phyloP scores from a whole-genome alignment of 2,329 filamentous ascomycete genomes.

The Trichoderma asperellum region DNA sequence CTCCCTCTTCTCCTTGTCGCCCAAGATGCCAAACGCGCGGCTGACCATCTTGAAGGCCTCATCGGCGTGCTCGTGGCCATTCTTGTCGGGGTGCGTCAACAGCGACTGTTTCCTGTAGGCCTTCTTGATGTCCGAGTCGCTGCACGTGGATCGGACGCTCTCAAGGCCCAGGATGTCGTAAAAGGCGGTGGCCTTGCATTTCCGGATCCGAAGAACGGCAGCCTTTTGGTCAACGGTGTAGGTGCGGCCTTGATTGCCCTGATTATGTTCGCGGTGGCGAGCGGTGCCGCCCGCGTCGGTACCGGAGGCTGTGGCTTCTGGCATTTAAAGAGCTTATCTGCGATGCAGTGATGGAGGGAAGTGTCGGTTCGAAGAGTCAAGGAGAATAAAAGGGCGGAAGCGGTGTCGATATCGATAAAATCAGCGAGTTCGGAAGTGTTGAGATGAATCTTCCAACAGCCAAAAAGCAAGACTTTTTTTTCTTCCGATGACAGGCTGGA shows the following conservation, averaged over 20 bases:
- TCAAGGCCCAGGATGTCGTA: constrained; percentile 91
- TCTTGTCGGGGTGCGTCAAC: constrained; percentile 97
- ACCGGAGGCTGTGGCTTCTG: constrained; percentile 58
- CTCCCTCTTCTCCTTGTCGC: constrained; percentile 83
- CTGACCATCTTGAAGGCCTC: constrained; percentile 99
- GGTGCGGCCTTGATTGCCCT: constrained; percentile 74
- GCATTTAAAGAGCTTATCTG: constrained; percentile 38
- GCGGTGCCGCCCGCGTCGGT: constrained; percentile 53
- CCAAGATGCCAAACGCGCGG: constrained; percentile 88
- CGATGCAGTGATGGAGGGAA: background rate
- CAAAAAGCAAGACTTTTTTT: background rate
- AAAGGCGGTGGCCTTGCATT: constrained; percentile 83
- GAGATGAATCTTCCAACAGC: background rate
- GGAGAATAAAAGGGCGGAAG: background rate
- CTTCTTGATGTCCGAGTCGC: constrained; percentile 92
- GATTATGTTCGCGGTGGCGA: constrained; percentile 68
- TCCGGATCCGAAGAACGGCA: constrained; percentile 85
- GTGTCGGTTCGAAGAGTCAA: background rate
- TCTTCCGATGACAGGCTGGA: constrained; percentile 12
- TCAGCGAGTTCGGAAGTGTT: background rate
- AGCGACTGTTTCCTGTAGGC: constrained; percentile 93
- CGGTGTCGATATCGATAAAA: background rate
- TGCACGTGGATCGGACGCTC: constrained; percentile 63
- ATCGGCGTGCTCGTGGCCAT: constrained; percentile 91
- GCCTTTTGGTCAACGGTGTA: constrained; percentile 90